Conservation (phyloP, 768 basidiomycete genomes). For the Cystobasidium ongulense region DNA sequence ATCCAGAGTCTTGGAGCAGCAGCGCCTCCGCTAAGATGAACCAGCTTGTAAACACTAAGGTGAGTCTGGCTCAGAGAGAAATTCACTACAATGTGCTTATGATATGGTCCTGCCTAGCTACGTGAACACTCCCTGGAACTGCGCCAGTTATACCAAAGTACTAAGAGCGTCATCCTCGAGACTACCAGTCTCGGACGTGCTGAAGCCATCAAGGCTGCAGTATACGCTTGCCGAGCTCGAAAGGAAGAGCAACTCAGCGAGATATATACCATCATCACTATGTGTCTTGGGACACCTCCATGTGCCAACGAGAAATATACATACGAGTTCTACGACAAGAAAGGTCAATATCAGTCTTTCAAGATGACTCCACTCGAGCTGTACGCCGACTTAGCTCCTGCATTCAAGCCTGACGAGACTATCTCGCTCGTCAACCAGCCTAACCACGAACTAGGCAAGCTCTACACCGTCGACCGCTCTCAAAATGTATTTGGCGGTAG, state of each 20-base stretch:
- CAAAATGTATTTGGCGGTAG: constrained; percentile 86
- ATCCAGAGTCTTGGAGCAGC: constrained; percentile 64
- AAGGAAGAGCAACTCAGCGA: constrained; percentile 80
- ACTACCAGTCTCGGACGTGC: constrained; percentile 18
- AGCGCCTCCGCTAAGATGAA: constrained; percentile 66
- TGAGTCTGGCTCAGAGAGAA: not conserved
- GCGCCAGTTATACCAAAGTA: constrained; percentile 49
- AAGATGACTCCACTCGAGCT: constrained; percentile 74
- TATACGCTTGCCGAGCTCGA: constrained; percentile 59
- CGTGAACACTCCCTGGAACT: constrained; percentile 81
- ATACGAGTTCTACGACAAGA: constrained; percentile 81
- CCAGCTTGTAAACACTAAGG: constrained; percentile 68
- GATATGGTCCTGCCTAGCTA: constrained; percentile 47
- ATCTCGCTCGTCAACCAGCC: constrained; percentile 93
- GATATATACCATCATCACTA: constrained; percentile 71
- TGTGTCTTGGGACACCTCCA: constrained; percentile 79
- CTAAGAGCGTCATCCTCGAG: constrained; percentile 46
- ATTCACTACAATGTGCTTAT: too few species aligned
- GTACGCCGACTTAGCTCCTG: constrained; percentile 51
- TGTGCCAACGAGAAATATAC: constrained; percentile 61
- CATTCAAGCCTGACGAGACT: constrained; percentile 56
- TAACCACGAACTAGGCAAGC: constrained; percentile 64
- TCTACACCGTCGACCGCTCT: constrained; percentile 85
- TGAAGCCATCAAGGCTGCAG: constrained; percentile 41
- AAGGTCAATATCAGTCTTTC: constrained; percentile 55